Base-by-base conservation (phyloP, 208 protist species). In the Wallacemonas collosoma region DNA sequence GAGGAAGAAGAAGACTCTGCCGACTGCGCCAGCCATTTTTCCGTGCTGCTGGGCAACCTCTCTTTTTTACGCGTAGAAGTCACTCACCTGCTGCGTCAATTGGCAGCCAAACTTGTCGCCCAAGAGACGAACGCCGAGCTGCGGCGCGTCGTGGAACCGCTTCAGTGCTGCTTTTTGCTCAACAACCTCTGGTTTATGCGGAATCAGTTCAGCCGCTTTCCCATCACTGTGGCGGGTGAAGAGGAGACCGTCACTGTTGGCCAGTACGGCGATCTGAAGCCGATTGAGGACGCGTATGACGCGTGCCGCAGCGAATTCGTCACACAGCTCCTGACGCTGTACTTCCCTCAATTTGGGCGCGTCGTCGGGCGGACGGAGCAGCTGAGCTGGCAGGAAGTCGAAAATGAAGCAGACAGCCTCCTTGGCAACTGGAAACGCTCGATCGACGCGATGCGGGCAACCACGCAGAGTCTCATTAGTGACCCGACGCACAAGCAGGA, bases 51-150 rank as follows among this genome's bases (percentile, higher is more conserved):
- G 5, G 86, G 85, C 8, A 91, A 88, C 70, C 73, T 95, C 9
- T 75, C 82, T 41, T 91, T 93, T 72, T 55, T 95, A 51, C 85
- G 83, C 12, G 76, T 92, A 38, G 86, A 95, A 71, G 72, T 93
- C 48, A 57, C 86, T 8, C 88, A 87, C 60, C 68, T 89, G 50
- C 67, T 87, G 7, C 74, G 82, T 35, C 74, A 86, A 41, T 62
- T 92, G 43, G 82, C 68, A 2, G 48, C 62, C 56, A 60, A 76
- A 35, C 64, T 91, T 0, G 66, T 87, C n/a, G 3, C 40, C 1
- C 57, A 75, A n/a, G 57, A 70, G 38, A 17, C 36, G 36, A 72
- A 73, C 39, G 41, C 62, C 3, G 17, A 55, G 12, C 50, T 55
- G 17, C 53, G 68, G 12, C 53, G 17, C 15, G 41, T 67, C 12